Base-by-base conservation (phyloP, 2,329 filamentous ascomycete species). In the Zymoseptoria tritici region DNA sequence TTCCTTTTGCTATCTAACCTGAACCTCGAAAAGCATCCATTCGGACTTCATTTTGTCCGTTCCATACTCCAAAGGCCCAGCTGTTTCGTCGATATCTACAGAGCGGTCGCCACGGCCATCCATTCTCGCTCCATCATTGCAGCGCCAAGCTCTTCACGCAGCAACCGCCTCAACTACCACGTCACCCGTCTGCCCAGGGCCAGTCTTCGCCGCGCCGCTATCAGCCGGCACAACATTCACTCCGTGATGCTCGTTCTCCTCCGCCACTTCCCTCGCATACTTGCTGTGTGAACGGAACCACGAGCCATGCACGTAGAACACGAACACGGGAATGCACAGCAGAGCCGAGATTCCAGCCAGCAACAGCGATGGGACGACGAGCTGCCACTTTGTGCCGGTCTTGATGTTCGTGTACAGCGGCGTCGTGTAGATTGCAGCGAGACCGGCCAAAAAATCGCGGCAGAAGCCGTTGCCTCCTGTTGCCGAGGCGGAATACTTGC, bases 381-480 rank as follows among this genome's bases (percentile, higher is more conserved):
- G 64, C 58, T 66, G 62, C 49, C 64, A 69, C 13, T 68, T 64
- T 7, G 66, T 65, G 11, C 66, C 64, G 1, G 56, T 53, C 1
- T 42, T 60, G 58, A 72, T 69, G 54, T 67, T 68, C 19, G 60
- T 58, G 59, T 72, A 73, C 19, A 73, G 78, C 0, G 87, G 87
- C 0, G 81, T 81, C 0, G 87, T 84, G 13, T 85, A 86, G 55
- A 90, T 78, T 0, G 87, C 88, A 1, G 89, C 81, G 8, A 90
- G 79, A 72, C 88, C 88, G 1, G 88, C 88, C 0, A 91, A 76
- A 73, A 90, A 85, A 69, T 91, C 88, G 64, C 88, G 81, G 2
- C 86, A 81, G 75, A 87, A 90, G 1, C 87, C 88, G 63, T 91
- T 91, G 20, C 88, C 88, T 49, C 88, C 88, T 0, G 88, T 90